Conservation (phyloP, 352 stramenopile species). For the Phytophthora rubi region DNA sequence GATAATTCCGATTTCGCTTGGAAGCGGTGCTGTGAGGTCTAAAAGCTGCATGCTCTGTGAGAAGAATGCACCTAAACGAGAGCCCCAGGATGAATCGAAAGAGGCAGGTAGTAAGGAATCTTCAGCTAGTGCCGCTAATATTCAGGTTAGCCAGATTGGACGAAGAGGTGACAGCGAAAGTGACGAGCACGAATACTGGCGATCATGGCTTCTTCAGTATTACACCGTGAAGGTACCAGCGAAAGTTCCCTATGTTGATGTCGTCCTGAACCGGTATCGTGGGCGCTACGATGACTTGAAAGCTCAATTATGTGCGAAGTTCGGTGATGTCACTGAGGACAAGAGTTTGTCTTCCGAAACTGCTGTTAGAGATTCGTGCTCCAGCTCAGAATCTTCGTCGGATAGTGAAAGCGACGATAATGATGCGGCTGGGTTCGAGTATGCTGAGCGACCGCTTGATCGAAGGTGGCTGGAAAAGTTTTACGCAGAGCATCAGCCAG, state of each 20-base stretch:
- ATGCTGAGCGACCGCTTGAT: constrained; percentile 39
- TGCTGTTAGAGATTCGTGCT: constrained; percentile 2
- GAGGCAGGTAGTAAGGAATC: background rate
- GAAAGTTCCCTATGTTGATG: constrained; percentile 64
- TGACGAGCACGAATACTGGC: constrained; percentile 40
- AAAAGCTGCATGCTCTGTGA: constrained; percentile 26
- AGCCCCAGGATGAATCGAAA: background rate
- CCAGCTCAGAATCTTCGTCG: constrained; percentile 26
- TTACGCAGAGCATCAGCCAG: constrained; percentile 60
- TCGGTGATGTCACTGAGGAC: constrained; percentile 32
- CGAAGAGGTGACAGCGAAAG: constrained; percentile 25
- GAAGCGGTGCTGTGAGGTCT: background rate
- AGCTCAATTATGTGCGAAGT: constrained; percentile 57
- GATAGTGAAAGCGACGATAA: constrained; percentile 27
- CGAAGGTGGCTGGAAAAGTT: constrained; percentile 60
- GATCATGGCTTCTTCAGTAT: constrained; percentile 55
- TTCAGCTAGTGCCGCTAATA: background rate
- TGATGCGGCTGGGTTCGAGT: constrained; percentile 16
- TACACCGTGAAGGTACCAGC: constrained; percentile 52
- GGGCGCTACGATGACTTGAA: constrained; percentile 64
- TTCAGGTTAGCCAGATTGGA: constrained; percentile 9
- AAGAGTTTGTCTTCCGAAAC: background rate
- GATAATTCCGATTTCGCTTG: constrained; percentile 40
- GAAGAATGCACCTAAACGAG: constrained; percentile 11
- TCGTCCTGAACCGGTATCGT: constrained; percentile 64